Evolutionary conservation across 805 yeast genomes (phyloP).

Genomic region (Sugiyamaella boreocaroliniensis): DNA sequence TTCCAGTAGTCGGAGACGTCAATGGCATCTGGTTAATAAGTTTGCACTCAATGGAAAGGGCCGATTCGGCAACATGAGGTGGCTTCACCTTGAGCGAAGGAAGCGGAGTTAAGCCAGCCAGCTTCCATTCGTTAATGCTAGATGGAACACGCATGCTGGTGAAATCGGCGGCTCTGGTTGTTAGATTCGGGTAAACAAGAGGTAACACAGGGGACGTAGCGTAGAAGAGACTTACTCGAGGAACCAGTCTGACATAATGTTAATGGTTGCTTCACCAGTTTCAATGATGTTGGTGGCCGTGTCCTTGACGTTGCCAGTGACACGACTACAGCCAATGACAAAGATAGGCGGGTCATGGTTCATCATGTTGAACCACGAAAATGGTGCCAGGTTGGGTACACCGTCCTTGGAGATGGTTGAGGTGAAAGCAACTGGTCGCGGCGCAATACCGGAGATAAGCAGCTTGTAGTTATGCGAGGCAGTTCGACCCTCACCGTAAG

Average conservation of each 20-base stretch:
- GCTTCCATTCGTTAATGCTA: constrained; percentile 49
- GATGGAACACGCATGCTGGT: constrained; percentile 42
- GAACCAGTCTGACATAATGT: constrained; percentile 57
- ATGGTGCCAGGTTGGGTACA: constrained; percentile 49
- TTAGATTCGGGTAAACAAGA: too few relatives aligned
- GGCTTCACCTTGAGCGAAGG: constrained; percentile 43
- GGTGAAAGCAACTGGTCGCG: constrained; percentile 56
- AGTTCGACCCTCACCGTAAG: constrained; percentile 36
- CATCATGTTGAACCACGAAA: constrained; percentile 46
- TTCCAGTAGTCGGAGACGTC: constrained; percentile 33
- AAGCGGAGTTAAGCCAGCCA: constrained; percentile 46
- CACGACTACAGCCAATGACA: constrained; percentile 42
- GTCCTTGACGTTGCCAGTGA: constrained; percentile 40
- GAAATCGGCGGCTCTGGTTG: constrained; percentile 44
- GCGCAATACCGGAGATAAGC: constrained; percentile 47
- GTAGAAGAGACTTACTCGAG: constrained; percentile 39
- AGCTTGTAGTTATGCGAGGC: constrained; percentile 44
- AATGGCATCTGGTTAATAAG: constrained; percentile 40
- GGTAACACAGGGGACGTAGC: too few relatives aligned
- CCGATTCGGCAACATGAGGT: constrained; percentile 55
- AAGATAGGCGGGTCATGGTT: constrained; percentile 55
- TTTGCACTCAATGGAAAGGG: constrained; percentile 52
- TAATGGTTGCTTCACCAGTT: constrained; percentile 49
- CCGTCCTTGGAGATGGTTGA: constrained; percentile 44
- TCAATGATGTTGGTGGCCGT: constrained; percentile 43